A percentile compares a stretch with the other conserved stretches of the same genome.
phyloP scores from a whole-genome alignment of 768 basidiomycete species.

The Clitopilus passeckerianus region DNA sequence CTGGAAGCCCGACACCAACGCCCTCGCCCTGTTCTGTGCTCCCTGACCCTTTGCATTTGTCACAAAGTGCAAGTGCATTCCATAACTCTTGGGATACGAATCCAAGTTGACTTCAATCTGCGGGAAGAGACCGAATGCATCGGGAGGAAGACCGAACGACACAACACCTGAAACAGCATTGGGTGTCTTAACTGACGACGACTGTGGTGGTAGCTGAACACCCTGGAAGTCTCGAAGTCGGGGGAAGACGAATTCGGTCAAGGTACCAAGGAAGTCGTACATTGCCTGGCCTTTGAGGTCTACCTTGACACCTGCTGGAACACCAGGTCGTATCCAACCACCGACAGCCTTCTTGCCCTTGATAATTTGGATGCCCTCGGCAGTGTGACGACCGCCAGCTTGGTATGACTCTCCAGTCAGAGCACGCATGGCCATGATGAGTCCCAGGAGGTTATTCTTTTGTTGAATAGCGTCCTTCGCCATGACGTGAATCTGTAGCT shows the following conservation, averaged over 20 bases:
- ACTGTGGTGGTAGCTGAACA: constrained; percentile 70
- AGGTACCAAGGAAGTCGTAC: constrained; percentile 88
- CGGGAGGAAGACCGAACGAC: constrained; percentile 78
- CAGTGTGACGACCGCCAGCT: constrained; percentile 66
- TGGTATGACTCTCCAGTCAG: constrained; percentile 78
- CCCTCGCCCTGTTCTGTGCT: constrained; percentile 85
- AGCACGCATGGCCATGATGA: constrained; percentile 83
- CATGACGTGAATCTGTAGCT: constrained; percentile 84
- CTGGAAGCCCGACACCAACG: constrained; percentile 87
- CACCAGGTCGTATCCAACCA: constrained; percentile 80
- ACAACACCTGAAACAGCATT: constrained; percentile 85
- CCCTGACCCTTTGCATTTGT: constrained; percentile 86
- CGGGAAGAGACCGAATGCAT: constrained; percentile 88
- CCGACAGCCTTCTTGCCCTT: constrained; percentile 62
- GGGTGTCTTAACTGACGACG: constrained; percentile 65
- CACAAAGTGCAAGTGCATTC: constrained; percentile 93
- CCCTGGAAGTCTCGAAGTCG: constrained; percentile 89
- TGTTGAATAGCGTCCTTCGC: constrained; percentile 72
- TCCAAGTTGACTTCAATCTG: constrained; percentile 95
- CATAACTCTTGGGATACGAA: constrained; percentile 78
- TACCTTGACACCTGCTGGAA: constrained; percentile 86
- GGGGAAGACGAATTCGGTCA: constrained; percentile 94
- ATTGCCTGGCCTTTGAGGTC: constrained; percentile 87
- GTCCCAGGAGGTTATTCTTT: constrained; percentile 71
- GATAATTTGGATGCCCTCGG: constrained; percentile 77